Base-by-base conservation (phyloP, 73 alveolate species). In the Diophrys appendiculata region DNA sequence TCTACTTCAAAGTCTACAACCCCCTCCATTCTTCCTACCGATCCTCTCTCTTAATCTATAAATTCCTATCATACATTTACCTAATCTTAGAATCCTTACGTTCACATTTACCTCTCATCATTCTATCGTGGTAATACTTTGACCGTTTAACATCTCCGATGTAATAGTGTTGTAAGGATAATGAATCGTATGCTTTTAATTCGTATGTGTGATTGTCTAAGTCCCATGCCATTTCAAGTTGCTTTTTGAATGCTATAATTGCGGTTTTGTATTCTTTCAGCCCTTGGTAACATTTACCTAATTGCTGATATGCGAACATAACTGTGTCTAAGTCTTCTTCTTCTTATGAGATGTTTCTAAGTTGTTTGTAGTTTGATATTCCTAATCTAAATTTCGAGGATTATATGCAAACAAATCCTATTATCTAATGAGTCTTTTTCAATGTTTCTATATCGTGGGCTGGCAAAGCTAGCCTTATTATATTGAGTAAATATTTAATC, bases 51-150 rank as follows among this genome's bases (percentile, higher is more conserved):
- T 18, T 11, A 8, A 25, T 43, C 60, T 43, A 43, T 5, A 11
- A 43, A 43, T 43, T 43, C 60, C 18, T 18, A 11, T 43, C 60
- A 43, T 43, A 43, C 18, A 43, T 43, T 18, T 43, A 43, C 18
- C 60, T 43, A 43, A 43, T 43, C 60, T 43, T 43, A 11, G 60
- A 43, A 43, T 18, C 18, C 60, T 73, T 52, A 33, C 54, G 35
- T 77, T 87, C 94, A 34, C 64, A 27, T 68, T 78, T 87, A 3
- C 94, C 94, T 69, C 94, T 74, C 72, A 74, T 23, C 69, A 80
- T 67, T 26, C 94, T 29, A 34, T 87, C 94, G 54, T 81, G 88
- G 43, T 87, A 87, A 52, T 53, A 87, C 76, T 76, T 70, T 2
- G 91, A 74, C 52, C 64, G 81, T 31, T 81, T 82, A 1, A 87